phyloP scores from a whole-genome alignment of 495 filamentous ascomycete species.

The Staphylotrichum tortipilum region DNA sequence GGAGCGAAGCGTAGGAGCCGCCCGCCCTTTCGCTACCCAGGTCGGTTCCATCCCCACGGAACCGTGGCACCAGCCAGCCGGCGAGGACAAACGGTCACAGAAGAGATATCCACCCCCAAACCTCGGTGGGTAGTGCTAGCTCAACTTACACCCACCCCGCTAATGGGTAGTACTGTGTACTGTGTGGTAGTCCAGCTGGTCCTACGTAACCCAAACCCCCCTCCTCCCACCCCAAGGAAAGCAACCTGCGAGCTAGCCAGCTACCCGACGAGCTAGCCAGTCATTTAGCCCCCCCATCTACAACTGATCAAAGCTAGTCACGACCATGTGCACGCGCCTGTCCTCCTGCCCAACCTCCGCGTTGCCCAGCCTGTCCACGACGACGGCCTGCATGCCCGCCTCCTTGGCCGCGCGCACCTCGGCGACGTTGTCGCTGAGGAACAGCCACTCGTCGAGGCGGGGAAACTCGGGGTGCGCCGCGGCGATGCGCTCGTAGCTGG shows the following conservation, averaged over 20 bases:
- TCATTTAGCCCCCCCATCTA: no score
- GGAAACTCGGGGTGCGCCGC: constrained; percentile 30
- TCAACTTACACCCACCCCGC: no score
- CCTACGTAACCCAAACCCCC: no score
- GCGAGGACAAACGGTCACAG: no score
- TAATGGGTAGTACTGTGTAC: no score
- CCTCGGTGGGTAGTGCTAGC: no score
- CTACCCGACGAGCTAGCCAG: no score
- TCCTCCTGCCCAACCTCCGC: constrained; percentile 41
- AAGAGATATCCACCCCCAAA: no score
- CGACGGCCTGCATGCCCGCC: constrained; percentile 52
- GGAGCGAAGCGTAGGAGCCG: no score
- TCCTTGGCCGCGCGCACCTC: constrained; percentile 57
- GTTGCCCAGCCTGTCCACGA: constrained; percentile 60
- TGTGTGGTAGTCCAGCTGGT: no score
- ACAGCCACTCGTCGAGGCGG: constrained; percentile 46
- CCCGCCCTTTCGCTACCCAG: neutral
- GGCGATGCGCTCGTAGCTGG: constrained; percentile 54
- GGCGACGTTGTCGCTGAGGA: constrained; percentile 62
- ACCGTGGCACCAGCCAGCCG: neutral
- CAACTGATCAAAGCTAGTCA: constrained; percentile 40
- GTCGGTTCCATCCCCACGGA: neutral
- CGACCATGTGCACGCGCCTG: constrained; percentile 31
- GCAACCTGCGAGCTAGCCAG: no score
- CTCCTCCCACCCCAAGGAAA: no score